Evolutionary conservation across 1,284 basidiomycete genomes (phyloP).

Genomic region (Kwoniella shivajii): DNA sequence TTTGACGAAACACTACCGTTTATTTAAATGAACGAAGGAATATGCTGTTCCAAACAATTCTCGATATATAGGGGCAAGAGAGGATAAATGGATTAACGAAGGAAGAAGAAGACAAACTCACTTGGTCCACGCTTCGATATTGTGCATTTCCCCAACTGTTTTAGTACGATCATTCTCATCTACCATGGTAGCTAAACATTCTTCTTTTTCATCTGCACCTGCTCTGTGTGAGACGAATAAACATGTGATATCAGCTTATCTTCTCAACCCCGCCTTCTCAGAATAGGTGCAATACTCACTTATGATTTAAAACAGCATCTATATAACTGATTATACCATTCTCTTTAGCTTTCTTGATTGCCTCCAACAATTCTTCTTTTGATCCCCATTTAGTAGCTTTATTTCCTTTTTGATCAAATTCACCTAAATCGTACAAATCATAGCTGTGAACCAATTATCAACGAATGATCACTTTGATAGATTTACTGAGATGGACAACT

Average conservation of each 20-base stretch:
- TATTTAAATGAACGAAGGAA: background rate
- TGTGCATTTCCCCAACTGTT: constrained; percentile 63
- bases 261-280: too few relatives aligned
- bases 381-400: constrained; percentile 87
- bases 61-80: too few relatives aligned
- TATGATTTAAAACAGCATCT: constrained; percentile 61
- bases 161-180: constrained; percentile 60
- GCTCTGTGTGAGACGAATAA: constrained; percentile 30
- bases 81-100: too few relatives aligned
- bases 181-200: constrained; percentile 73
- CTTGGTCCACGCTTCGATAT: constrained; percentile 83
- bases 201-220: constrained; percentile 79
- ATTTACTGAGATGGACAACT: constrained; percentile 16
- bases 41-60: too few relatives aligned
- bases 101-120: constrained; percentile 13
- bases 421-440: constrained; percentile 83
- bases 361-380: constrained; percentile 72
- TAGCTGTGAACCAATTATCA: constrained; percentile 47
- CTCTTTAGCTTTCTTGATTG: constrained; percentile 59
- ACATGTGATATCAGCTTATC: background rate
- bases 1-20: background rate
- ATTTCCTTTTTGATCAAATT: constrained; percentile 85
- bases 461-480: background rate
- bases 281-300: constrained; percentile 34
- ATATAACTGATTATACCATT: constrained; percentile 54